These are phyloP conservation scores for Brettanomyces anomalus DNA, from an alignment of 805 yeast genomes.

Conservation along the genomic window DNA sequence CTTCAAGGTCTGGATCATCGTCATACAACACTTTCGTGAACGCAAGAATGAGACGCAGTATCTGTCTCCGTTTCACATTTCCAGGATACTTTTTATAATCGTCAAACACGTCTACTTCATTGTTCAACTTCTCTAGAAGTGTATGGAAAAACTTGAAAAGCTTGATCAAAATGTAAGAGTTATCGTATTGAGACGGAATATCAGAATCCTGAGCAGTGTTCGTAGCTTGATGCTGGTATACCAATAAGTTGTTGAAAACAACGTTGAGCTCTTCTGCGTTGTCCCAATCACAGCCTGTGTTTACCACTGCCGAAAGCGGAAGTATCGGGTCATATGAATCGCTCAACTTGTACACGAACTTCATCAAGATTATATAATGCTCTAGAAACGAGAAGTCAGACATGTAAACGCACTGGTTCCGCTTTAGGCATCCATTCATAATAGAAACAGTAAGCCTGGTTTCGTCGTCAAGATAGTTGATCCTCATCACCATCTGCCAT, in stretches of 20 bases:
- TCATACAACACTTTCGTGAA: conserved; percentile 24
- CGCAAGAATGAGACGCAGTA: conserved; percentile 23
- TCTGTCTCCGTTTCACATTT: conserved; percentile 19
- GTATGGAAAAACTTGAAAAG: conserved; percentile 28
- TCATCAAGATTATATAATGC: conserved; percentile 23
- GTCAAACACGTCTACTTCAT: conserved; percentile 18
- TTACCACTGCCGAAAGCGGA: conserved; percentile 14
- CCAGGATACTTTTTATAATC: conserved; percentile 14
- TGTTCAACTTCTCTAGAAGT: conserved; percentile 17
- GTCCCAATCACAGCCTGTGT: conserved; percentile 7
- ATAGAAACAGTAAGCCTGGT: conserved; percentile 32
- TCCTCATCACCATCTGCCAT: conserved; percentile 22
- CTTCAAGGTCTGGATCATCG: conserved; percentile 9
- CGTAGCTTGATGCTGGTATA: conserved; percentile 9
- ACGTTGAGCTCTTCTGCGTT: conserved; percentile 10
- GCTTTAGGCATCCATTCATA: conserved; percentile 33
- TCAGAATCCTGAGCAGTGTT: background rate
- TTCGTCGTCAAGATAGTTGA: conserved; percentile 16
- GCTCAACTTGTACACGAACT: conserved; percentile 19
- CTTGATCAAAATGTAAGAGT: conserved; percentile 34
- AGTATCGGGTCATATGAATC: conserved; percentile 22
- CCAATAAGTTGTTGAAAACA: conserved; percentile 12
- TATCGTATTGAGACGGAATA: conserved; percentile 15
- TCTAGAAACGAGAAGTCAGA: conserved; percentile 45
- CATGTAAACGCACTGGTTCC: conserved; percentile 42